Evolutionary conservation across 768 basidiomycete genomes (phyloP).

Genomic region (Amanita molliuscula): DNA sequence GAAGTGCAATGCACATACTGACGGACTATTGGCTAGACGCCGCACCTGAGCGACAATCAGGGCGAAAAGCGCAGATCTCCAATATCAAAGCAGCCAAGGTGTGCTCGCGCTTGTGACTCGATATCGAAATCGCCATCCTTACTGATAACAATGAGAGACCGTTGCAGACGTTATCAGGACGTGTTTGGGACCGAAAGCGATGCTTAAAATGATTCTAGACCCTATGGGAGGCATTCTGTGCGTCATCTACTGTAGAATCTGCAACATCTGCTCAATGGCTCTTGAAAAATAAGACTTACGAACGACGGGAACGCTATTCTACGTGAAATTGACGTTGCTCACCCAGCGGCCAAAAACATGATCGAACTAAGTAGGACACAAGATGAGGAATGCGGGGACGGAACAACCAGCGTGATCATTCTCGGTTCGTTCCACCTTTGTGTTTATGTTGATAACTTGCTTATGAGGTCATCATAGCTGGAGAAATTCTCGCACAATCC

Average conservation of each 20-base stretch:
- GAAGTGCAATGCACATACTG: neutral
- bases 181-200: conserved; percentile 94
- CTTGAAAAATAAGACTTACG: conserved; percentile 53
- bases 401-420: conserved; percentile 97
- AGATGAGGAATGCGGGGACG: conserved; percentile 98
- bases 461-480: conserved; percentile 35
- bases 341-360: conserved; percentile 99
- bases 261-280: conserved; percentile 1
- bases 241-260: conserved; percentile 15
- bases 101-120: conserved; percentile 11
- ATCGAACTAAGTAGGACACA: conserved; percentile 96
- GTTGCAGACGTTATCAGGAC: conserved; percentile 98
- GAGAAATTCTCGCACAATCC: conserved; percentile 95
- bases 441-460: neutral
- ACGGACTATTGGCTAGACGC: conserved; percentile 47
- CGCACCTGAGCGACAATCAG: conserved; percentile 88
- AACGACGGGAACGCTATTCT: conserved; percentile 99
- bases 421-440: conserved; percentile 47
- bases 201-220: conserved; percentile 99
- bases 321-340: conserved; percentile 97
- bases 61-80: conserved; percentile 91
- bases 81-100: conserved; percentile 98
- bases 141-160: conserved; percentile 39
- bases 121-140: neutral
- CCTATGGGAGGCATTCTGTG: conserved; percentile 99